These are phyloP conservation scores for Spirogloea muscicola DNA, from an alignment of 139 green algal species.

Conservation along the genomic window DNA sequence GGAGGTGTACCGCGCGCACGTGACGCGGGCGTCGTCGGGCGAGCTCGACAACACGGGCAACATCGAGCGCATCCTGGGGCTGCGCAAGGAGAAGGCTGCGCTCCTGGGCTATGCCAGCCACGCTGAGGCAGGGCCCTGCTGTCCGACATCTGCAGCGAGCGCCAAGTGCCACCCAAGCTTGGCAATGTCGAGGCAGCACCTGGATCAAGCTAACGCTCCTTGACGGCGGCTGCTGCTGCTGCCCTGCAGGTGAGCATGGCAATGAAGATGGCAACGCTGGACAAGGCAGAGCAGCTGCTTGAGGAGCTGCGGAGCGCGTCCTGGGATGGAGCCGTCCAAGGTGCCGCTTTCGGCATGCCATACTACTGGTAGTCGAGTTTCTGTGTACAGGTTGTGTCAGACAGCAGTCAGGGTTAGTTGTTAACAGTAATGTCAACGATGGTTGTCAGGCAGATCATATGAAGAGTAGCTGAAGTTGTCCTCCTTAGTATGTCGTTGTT, in stretches of 20 bases:
- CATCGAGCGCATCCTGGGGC: conserved; percentile 76
- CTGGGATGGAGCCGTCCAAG: conserved; percentile 52
- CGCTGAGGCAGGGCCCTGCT: conserved; percentile 59
- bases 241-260: conserved; percentile 29
- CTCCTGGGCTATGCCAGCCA: conserved; percentile 85
- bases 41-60: conserved; percentile 84
- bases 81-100: conserved; percentile 80
- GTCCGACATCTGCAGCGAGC: not conserved
- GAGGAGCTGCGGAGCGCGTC: conserved; percentile 80
- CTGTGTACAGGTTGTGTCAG: too few relatives aligned
- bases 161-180: too few relatives aligned
- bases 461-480: too few relatives aligned
- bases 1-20: conserved; percentile 88
- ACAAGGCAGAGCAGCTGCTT: conserved; percentile 75
- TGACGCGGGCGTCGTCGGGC: conserved; percentile 68
- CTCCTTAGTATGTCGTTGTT: too few relatives aligned
- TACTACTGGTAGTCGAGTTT: too few relatives aligned
- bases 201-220: not conserved
- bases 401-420: too few relatives aligned
- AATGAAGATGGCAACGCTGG: conserved; percentile 54
- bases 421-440: too few relatives aligned
- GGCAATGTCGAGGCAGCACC: not conserved
- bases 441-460: too few relatives aligned
- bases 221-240: not conserved
- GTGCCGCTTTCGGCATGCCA: not conserved